phyloP scores from a whole-genome alignment of 768 basidiomycete genomes.

The Trametes cingulata region DNA sequence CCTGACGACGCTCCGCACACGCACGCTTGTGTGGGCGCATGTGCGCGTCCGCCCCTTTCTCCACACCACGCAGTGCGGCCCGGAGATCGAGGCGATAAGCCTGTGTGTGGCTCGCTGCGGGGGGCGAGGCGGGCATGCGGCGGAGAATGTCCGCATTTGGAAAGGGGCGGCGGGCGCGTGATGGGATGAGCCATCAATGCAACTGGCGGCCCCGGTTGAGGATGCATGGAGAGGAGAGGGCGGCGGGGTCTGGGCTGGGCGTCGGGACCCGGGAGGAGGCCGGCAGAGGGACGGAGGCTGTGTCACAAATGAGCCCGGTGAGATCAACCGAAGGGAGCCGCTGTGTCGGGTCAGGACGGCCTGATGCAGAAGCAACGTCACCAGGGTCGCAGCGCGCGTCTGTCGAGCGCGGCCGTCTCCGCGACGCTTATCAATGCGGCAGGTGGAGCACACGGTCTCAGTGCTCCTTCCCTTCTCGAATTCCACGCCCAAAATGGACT shows the following conservation, averaged over 20 bases:
- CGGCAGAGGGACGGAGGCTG: constrained; percentile 11
- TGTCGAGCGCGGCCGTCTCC: constrained; percentile 9
- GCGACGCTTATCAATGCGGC: constrained; percentile 15
- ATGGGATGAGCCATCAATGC: constrained; percentile 9
- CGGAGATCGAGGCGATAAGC: no score
- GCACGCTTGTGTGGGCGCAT: not conserved
- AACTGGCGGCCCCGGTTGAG: constrained; percentile 7
- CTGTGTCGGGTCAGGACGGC: not conserved
- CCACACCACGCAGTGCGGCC: no score
- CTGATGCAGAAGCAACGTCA: constrained; percentile 5
- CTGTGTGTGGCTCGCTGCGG: no score
- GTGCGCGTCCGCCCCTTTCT: not conserved
- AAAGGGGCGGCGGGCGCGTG: not conserved
- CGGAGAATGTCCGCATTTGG: not conserved
- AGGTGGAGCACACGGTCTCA: constrained; percentile 10
- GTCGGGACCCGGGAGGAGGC: constrained; percentile 5
- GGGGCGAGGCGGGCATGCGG: not conserved
- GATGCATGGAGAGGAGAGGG: not conserved
- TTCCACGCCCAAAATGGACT: constrained; percentile 10
- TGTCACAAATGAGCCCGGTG: constrained; percentile 5
- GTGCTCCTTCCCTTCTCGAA: constrained; percentile 4
- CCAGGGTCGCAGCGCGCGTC: constrained; percentile 5
- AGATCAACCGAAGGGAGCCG: not conserved
- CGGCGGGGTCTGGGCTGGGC: constrained; percentile 6
- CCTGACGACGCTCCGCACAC: constrained; percentile 1